Evolutionary conservation across 257 asterid species (phyloP).

Genomic region (Apocynum venetum): DNA sequence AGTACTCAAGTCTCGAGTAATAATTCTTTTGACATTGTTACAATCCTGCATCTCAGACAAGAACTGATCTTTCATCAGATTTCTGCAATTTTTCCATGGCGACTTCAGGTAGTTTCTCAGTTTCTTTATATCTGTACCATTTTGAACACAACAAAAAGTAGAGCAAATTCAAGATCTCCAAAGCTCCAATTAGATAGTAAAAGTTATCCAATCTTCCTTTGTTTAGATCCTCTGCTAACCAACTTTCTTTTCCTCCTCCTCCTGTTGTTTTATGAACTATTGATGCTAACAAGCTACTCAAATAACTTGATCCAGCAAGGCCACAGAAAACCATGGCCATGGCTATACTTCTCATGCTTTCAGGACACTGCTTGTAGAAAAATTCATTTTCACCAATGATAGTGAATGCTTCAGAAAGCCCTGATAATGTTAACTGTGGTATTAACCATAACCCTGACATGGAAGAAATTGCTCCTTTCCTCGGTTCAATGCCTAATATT

Average conservation of each 20-base stretch:
- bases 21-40: no score
- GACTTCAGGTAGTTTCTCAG: conserved; percentile 5
- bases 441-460: conserved; percentile 37
- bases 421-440: conserved; percentile 32
- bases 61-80: conserved; percentile 3
- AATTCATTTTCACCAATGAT: conserved; percentile 29
- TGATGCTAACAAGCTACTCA: conserved; percentile 28
- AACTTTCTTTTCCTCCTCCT: conserved; percentile 16
- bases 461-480: conserved; percentile 24
- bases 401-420: conserved; percentile 32
- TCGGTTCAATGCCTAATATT: conserved; percentile 21
- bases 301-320: conserved; percentile 20
- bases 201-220: conserved; percentile 35
- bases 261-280: conserved; percentile 23
- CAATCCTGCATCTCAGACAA: conserved; percentile 12
- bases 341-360: conserved; percentile 39
- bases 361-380: conserved; percentile 35
- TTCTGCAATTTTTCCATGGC: conserved; percentile 14
- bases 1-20: no score
- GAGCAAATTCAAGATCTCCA: conserved; percentile 22
- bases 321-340: conserved; percentile 33
- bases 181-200: conserved; percentile 23
- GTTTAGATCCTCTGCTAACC: conserved; percentile 41
- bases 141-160: conserved; percentile 31
- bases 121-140: conserved; percentile 37